Evolutionary conservation across 2,329 filamentous ascomycete genomes (phyloP).

Genomic region (Talaromyces atroroseus): DNA sequence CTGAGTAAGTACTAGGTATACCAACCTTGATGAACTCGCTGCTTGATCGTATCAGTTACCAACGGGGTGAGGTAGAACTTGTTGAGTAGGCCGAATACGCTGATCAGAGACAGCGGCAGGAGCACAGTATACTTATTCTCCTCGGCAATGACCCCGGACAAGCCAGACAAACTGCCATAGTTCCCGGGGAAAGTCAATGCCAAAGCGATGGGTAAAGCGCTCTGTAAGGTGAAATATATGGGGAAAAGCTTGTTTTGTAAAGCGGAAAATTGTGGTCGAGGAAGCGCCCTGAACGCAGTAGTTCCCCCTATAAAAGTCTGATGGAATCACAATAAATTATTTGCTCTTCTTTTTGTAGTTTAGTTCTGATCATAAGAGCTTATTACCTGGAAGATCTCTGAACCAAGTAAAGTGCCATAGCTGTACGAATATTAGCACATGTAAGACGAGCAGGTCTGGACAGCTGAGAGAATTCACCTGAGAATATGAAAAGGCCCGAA

Average conservation of each 20-base stretch:
- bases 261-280: slow-evolving; percentile 72
- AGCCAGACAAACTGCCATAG: slow-evolving; percentile 36
- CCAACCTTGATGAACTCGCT: slow-evolving; percentile 73
- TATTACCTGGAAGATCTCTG: slow-evolving; percentile 74
- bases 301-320: slow-evolving; percentile 71
- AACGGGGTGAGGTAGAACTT: slow-evolving; percentile 65
- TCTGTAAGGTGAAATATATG: slow-evolving; percentile 82
- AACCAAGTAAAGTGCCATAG: slow-evolving; percentile 82
- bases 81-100: slow-evolving; percentile 67
- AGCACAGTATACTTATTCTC: slow-evolving; percentile 61
- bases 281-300: slow-evolving; percentile 69
- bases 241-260: slow-evolving; percentile 74
- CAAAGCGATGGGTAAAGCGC: slow-evolving; percentile 64
- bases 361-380: slow-evolving; percentile 2
- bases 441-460: background rate
- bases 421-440: slow-evolving; percentile 39
- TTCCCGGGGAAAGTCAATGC: slow-evolving; percentile 74
- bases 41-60: slow-evolving; percentile 67
- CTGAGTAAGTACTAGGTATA: slow-evolving; percentile 7
- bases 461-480: slow-evolving; percentile 17
- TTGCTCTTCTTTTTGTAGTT: background rate
- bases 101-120: slow-evolving; percentile 63
- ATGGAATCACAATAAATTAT: slow-evolving; percentile 3
- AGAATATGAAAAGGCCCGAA: slow-evolving; percentile 18
- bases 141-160: slow-evolving; percentile 54